These are phyloP conservation scores for Cryomyces antarcticus DNA, from an alignment of 495 filamentous ascomycete genomes.

Conservation along the genomic window DNA sequence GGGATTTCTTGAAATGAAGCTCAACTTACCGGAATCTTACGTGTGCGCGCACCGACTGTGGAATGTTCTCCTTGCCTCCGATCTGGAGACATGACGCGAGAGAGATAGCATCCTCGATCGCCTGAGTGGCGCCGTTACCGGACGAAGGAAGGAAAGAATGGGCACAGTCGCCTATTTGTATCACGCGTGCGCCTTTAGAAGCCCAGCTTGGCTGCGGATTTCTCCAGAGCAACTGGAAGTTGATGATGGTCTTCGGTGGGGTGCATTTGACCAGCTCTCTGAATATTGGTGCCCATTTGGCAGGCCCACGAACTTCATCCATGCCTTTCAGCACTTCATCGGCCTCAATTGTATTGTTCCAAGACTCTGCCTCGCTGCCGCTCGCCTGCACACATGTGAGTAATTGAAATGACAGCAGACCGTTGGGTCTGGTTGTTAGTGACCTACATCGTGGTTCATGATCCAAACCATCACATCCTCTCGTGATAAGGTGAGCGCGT, in stretches of 20 bases:
- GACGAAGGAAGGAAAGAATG: conserved; percentile 16
- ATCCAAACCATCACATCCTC: conserved; percentile 32
- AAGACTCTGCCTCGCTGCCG: conserved; percentile 18
- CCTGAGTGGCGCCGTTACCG: conserved; percentile 17
- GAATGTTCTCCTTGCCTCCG: conserved; percentile 4
- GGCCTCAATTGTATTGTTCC: conserved; percentile 30
- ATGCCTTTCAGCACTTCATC: conserved; percentile 32
- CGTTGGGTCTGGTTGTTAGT: no score
- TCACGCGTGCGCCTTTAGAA: conserved; percentile 14
- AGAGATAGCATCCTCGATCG: conserved; percentile 18
- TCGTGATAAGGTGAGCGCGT: conserved; percentile 26
- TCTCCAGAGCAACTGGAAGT: conserved; percentile 18
- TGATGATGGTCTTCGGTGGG: conserved; percentile 14
- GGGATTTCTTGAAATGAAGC: neutral
- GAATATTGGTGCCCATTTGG: conserved; percentile 12
- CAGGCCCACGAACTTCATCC: conserved; percentile 23
- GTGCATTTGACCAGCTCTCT: conserved; percentile 11
- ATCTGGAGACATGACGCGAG: conserved; percentile 16
- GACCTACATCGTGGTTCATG: conserved; percentile 33
- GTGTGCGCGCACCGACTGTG: conserved; percentile 1
- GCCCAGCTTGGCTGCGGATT: conserved; percentile 16
- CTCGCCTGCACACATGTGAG: no score
- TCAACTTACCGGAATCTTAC: conserved; percentile 1
- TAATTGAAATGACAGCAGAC: no score
- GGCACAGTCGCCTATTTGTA: conserved; percentile 18